These are phyloP conservation scores for Amniculicola lignicola DNA, from an alignment of 495 filamentous ascomycete species.

Conservation along the genomic window DNA sequence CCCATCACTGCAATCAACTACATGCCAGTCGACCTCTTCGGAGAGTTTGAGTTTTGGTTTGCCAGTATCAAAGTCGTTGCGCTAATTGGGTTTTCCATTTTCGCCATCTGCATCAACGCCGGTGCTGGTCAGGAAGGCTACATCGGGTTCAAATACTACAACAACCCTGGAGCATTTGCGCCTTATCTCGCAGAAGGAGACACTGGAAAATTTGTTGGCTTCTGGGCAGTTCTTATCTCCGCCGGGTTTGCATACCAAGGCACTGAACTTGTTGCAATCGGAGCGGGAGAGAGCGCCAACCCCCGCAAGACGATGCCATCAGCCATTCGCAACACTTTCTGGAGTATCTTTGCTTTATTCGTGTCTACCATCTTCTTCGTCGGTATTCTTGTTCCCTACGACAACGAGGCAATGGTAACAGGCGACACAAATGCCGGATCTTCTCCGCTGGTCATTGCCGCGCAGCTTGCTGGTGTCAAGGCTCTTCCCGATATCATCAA, in stretches of 20 bases:
- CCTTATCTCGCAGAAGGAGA: constrained; percentile 30
- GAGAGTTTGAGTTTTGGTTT: constrained; percentile 37
- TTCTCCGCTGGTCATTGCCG: constrained; percentile 34
- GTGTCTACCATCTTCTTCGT: constrained; percentile 34
- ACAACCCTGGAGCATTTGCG: constrained; percentile 30
- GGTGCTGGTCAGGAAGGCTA: constrained; percentile 30
- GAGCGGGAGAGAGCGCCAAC: constrained; percentile 33
- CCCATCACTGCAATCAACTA: constrained; percentile 32
- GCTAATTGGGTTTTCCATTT: constrained; percentile 31
- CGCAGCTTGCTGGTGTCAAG: constrained; percentile 30
- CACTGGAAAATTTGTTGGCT: constrained; percentile 33
- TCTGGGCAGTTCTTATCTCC: constrained; percentile 34
- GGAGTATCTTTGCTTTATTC: constrained; percentile 29
- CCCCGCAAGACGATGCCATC: constrained; percentile 33
- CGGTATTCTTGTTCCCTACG: constrained; percentile 36
- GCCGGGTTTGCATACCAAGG: constrained; percentile 35
- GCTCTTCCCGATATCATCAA: constrained; percentile 32
- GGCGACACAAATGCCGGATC: constrained; percentile 30
- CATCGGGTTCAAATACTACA: constrained; percentile 33
- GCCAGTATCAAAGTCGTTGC: constrained; percentile 33
- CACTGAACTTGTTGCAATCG: constrained; percentile 33
- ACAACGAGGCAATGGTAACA: constrained; percentile 31
- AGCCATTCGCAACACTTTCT: constrained; percentile 33
- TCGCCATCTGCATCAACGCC: constrained; percentile 31
- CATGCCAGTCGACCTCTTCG: constrained; percentile 31